Evolutionary conservation across 176 grass and related monocot species (phyloP), one percentile per base, ranked within the genome.

Genomic region (Cymbopogon citratus): DNA sequence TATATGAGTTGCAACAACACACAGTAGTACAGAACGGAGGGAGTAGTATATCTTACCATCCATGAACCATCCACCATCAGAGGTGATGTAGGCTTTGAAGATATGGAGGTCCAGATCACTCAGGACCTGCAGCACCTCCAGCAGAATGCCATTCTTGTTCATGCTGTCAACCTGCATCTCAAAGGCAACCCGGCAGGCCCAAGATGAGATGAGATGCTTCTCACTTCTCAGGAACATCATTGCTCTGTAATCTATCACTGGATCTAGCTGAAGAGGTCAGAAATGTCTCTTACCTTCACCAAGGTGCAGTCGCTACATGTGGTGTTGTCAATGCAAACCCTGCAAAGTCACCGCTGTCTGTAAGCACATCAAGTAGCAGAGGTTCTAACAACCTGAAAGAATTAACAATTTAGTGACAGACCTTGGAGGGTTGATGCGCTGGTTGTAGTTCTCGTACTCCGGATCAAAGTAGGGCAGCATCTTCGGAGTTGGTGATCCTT

Each of bases 21-120:
- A 44, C 9, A 71, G 24, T 46, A 28, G 6, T n/a, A n/a, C n/a
- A n/a, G n/a, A 25, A 43, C 2, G 21, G 36, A 43, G 34, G 19
- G 19, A 36, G 9, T 12, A 16, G 69, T 7, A 1, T 25, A 56
- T 8, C 77, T 80, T 91, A 99, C 96, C 96, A 57, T 99, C 96
- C 96, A 99, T 99, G 87, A 95, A 95, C 96, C 96, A 99, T 75
- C 90, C 93, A 14, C 96, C 96, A 74, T 99, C 96, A 2, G 96
- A 99, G 73, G 92, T 95, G 29, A 99, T 99, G 73, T 99, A 99
- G 3, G 96, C 96, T 89, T 99, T 99, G 5, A 91, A 85, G 71
- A 99, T 99, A 61, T 87, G 69, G 74, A 99, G 81, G 85, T 95
- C 92, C 34, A 95, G 86, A 38, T 99, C 96, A 66, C 90, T 99